Percentiles rank a stretch among this genome's conserved stretches.
Conservation (phyloP, 2,329 filamentous ascomycete species). For the Aspergillus sp. region DNA sequence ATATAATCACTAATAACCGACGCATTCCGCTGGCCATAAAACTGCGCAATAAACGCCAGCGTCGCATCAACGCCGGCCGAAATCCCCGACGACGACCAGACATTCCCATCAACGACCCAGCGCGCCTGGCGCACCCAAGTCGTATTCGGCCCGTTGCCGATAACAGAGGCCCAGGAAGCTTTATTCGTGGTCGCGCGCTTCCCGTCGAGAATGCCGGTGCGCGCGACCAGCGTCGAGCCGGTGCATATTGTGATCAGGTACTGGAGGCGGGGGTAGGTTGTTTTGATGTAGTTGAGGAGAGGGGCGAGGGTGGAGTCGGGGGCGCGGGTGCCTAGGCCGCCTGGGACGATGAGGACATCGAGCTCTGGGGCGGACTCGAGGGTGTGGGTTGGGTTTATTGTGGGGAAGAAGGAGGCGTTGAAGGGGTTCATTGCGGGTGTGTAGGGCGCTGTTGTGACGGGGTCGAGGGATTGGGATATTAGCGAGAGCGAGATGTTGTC, state of each 20-base stretch:
- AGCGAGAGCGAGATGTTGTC: neutral
- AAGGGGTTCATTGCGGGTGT: neutral
- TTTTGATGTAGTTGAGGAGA: neutral
- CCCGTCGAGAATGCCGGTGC: constrained; percentile 49
- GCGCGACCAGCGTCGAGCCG: neutral
- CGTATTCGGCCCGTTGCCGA: constrained; percentile 48
- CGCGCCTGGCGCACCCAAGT: constrained; percentile 62
- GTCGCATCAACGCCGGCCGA: constrained; percentile 63
- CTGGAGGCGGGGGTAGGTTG: neutral
- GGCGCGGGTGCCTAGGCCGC: neutral
- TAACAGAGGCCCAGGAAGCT: constrained; percentile 52
- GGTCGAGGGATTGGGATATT: neutral
- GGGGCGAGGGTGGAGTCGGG: neutral
- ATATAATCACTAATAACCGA: constrained; percentile 49
- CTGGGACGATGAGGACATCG: constrained; percentile 4
- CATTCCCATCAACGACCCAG: constrained; percentile 65
- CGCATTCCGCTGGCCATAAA: constrained; percentile 56
- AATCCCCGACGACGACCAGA: constrained; percentile 67
- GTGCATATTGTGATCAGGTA: constrained; percentile 4
- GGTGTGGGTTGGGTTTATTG: constrained; percentile 3
- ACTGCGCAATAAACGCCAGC: constrained; percentile 55
- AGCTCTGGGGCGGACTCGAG: neutral
- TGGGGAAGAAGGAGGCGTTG: constrained; percentile 2
- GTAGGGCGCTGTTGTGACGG: neutral
- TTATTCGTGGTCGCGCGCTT: constrained; percentile 68